These are phyloP conservation scores for Russula earlei DNA, from an alignment of 768 basidiomycete species.

Conservation along the genomic window DNA sequence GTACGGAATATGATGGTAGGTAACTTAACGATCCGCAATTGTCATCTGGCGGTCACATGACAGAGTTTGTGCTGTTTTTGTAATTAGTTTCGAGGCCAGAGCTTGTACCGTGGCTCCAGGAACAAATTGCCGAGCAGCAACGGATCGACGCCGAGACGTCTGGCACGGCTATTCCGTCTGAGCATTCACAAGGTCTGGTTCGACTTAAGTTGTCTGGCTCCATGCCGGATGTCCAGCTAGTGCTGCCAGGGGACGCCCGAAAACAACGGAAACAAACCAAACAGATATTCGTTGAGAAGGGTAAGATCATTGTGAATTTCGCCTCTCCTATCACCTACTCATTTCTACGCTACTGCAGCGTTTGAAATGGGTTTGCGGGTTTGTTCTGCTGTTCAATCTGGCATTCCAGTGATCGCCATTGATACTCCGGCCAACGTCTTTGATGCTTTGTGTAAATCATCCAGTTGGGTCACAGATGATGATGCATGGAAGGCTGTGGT, in stretches of 20 bases:
- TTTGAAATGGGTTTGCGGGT: conserved; percentile 52
- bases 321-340: background rate
- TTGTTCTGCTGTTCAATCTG: conserved; percentile 47
- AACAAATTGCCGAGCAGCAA: conserved; percentile 73
- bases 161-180: conserved; percentile 40
- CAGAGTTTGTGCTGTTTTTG: background rate
- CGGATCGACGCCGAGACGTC: conserved; percentile 59
- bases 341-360: conserved; percentile 33
- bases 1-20: conserved; percentile 66
- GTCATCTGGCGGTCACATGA: background rate
- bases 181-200: conserved; percentile 27
- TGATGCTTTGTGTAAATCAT: conserved; percentile 47
- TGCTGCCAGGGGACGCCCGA: conserved; percentile 61
- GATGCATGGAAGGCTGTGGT: conserved; percentile 60
- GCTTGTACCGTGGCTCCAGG: conserved; percentile 64
- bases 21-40: background rate
- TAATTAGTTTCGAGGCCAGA: conserved; percentile 54
- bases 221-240: conserved; percentile 45
- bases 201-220: conserved; percentile 29
- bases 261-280: conserved; percentile 68
- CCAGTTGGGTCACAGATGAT: conserved; percentile 65
- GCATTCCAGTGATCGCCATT: conserved; percentile 61
- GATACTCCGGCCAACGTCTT: conserved; percentile 56
- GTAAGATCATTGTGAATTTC: conserved; percentile 27
- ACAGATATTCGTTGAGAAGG: conserved; percentile 59